Percentiles rank a stretch among this genome's conserved stretches.
Evolutionary conservation across 768 basidiomycete genomes (phyloP).

Genomic region (Phlebiopsis flavidoalba): DNA sequence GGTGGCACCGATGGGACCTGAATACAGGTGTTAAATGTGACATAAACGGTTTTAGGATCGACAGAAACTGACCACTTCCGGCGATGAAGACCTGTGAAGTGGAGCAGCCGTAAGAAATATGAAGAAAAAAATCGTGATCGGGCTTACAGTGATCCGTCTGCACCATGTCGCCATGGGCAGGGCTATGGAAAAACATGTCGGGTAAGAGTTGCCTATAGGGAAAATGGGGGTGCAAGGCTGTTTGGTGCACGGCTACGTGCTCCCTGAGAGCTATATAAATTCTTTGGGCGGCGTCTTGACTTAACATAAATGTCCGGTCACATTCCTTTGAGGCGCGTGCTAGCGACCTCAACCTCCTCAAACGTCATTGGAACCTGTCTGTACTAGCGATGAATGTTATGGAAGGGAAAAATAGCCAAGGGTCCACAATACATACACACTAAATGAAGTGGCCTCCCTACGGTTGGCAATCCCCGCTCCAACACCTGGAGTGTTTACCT

Average conservation of each 20-base stretch:
- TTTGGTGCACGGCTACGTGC: not conserved
- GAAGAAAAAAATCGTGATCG: not conserved
- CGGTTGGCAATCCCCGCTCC: no score
- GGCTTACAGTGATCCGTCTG: conserved; percentile 4
- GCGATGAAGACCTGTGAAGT: conserved; percentile 25
- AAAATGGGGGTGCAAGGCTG: not conserved
- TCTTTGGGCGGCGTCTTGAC: no score
- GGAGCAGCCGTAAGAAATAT: not conserved
- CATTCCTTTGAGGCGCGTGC: no score
- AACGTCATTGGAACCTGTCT: not conserved
- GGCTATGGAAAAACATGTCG: not conserved
- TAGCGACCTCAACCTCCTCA: not conserved
- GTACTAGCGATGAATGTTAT: not conserved
- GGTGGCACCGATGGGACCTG: conserved; percentile 26
- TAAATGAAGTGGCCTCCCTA: no score
- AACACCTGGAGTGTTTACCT: no score
- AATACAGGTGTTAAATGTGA: not conserved
- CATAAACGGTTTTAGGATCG: not conserved
- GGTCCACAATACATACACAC: no score
- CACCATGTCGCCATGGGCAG: not conserved
- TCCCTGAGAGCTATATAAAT: not conserved
- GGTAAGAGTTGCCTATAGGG: not conserved
- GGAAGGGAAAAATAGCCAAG: not conserved
- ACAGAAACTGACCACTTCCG: conserved; percentile 12
- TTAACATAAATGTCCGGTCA: not conserved